Conservation (phyloP, 345 rosid species). For the Firmiana major region DNA sequence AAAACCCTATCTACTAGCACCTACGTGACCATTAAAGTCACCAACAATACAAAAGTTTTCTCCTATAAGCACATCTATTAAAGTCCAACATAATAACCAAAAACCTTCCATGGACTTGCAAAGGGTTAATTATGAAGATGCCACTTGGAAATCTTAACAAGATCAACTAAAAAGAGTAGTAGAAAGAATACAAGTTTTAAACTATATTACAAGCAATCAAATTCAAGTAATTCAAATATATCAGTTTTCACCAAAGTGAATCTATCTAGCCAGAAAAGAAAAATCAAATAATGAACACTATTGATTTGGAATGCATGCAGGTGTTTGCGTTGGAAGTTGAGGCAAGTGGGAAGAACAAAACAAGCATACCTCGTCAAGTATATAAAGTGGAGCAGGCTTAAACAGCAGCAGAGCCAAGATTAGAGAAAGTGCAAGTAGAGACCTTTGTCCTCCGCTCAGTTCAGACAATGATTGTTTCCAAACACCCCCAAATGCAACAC, state of each 20-base stretch:
- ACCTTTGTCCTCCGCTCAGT: constrained; percentile 91
- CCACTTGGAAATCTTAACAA: background rate
- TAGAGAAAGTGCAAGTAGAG: constrained; percentile 88
- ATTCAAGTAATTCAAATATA: background rate
- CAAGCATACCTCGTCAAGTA: constrained; percentile 77
- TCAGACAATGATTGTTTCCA: constrained; percentile 97
- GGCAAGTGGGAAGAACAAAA: constrained; percentile 4
- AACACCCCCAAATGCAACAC: constrained; percentile 91
- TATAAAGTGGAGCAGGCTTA: constrained; percentile 97
- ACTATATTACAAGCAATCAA: background rate
- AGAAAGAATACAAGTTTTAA: background rate
- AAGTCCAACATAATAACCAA: background rate
- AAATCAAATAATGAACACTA: background rate
- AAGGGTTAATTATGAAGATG: background rate
- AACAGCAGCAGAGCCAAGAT: constrained; percentile 93
- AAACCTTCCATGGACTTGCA: background rate
- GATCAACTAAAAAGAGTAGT: background rate
- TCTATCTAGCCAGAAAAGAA: background rate
- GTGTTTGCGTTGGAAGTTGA: background rate
- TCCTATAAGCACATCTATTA: too few species aligned
- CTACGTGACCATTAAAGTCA: too few species aligned
- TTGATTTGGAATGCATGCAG: background rate
- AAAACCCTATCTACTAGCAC: too few species aligned
- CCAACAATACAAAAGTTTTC: too few species aligned
- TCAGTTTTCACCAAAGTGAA: background rate